Base-by-base conservation (phyloP, 768 basidiomycete genomes). In the Polyporus arcularius region DNA sequence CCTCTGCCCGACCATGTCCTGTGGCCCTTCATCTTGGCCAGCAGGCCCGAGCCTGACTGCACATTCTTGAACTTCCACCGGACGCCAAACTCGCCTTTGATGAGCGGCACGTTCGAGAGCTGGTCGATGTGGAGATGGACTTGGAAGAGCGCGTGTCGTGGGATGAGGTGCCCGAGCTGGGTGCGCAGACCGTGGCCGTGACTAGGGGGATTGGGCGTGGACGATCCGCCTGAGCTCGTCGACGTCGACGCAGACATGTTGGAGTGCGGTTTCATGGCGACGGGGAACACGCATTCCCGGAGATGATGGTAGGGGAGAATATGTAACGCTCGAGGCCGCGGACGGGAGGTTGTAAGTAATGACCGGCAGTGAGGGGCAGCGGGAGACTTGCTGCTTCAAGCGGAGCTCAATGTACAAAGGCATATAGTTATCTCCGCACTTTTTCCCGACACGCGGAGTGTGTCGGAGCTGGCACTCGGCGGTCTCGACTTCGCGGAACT, bases 1-100 rank as follows among this genome's bases (percentile, higher is more conserved):
- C 56, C 66, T 52, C 50, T 63, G 32, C 57, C 54, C 42, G 67
- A 59, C 52, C 60, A 62, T 10, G 60, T 52, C 55, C 65, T 42
- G 52, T 60, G 61, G 60, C 66, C 72, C 64, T 75, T 78, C 66
- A 76, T 76, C 72, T 75, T 79, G 45, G 71, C 64, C 40, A 82
- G 67, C 35, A 85, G 66, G 3, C 83, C 80, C 65, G 68, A 80
- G 76, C 18, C 74, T 3, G 79, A 72, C 40, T 74, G 75, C 35
- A 78, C 80, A 63, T 85, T 80, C 76, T 85, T 88, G 73, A 91
- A 83, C 72, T 84, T 87, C 89, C 90, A 91, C 21, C 80, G 77
- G 5, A 87, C 81, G 18, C 78, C 84, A 68, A 91, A 90, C 68
- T 89, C 82, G 63, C 90, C 90, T 43, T 77, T 75, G 38, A 90